A percentile compares a stretch with the other conserved stretches of the same genome.
Evolutionary conservation across 208 protist genomes (phyloP).

Genomic region (Endotrypanum monterogeii): DNA sequence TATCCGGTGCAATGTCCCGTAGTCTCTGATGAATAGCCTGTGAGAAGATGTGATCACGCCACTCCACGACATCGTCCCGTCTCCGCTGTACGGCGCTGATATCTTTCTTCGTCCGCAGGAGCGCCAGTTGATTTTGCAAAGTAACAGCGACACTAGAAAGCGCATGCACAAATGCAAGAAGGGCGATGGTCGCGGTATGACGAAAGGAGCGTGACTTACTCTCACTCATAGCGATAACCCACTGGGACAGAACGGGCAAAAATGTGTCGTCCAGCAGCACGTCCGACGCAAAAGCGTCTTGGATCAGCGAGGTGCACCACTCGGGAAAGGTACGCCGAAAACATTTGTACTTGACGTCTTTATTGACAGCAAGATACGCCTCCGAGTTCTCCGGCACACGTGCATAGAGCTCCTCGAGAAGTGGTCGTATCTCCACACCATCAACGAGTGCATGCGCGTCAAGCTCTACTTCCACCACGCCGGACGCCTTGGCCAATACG

Average conservation of each 20-base stretch:
- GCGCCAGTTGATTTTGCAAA: slow-evolving; percentile 47
- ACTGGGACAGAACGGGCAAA: slow-evolving; percentile 63
- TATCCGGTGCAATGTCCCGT: slow-evolving; percentile 82
- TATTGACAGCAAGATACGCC: slow-evolving; percentile 78
- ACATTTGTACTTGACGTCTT: slow-evolving; percentile 64
- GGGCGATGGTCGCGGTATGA: slow-evolving; percentile 77
- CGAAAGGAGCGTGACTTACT: slow-evolving; percentile 88
- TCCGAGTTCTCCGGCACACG: slow-evolving; percentile 69
- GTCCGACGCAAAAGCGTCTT: slow-evolving; percentile 56
- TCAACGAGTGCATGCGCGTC: slow-evolving; percentile 57
- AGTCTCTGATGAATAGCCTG: slow-evolving; percentile 84
- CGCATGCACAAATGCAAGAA: slow-evolving; percentile 76
- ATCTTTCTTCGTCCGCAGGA: slow-evolving; percentile 55
- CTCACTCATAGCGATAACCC: slow-evolving; percentile 89
- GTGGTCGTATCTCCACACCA: slow-evolving; percentile 56
- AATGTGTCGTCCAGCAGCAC: slow-evolving; percentile 59
- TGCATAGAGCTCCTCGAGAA: slow-evolving; percentile 88
- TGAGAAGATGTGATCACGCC: slow-evolving; percentile 80
- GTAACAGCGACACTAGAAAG: slow-evolving; percentile 59
- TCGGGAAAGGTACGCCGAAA: slow-evolving; percentile 63
- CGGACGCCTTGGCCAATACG: slow-evolving; percentile 70
- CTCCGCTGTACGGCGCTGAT: slow-evolving; percentile 42
- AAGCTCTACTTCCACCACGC: slow-evolving; percentile 75
- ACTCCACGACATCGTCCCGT: slow-evolving; percentile 49
- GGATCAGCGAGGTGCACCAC: slow-evolving; percentile 71